Conservation (phyloP, 2,329 filamentous ascomycete genomes). For the Calonectria naviculata region DNA sequence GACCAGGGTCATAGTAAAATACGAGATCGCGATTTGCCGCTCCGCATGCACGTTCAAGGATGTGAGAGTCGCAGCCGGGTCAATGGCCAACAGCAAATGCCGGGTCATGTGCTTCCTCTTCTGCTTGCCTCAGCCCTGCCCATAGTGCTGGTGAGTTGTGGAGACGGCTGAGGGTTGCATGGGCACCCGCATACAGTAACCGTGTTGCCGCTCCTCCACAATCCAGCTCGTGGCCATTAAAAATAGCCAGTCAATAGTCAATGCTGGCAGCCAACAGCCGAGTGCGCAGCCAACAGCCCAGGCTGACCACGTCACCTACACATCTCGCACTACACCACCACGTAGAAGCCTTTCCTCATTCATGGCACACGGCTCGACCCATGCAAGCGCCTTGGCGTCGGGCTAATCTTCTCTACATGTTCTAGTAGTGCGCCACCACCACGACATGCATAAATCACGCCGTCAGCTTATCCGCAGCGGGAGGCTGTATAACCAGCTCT, state of each 20-base stretch:
- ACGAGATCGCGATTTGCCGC: neutral
- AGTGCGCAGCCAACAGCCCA: too few species aligned
- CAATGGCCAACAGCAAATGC: neutral
- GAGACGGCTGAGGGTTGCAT: neutral
- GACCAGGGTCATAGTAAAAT: neutral
- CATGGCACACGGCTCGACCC: neutral
- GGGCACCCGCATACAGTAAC: neutral
- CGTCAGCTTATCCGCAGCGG: neutral
- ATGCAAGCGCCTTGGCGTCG: neutral
- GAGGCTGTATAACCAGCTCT: neutral
- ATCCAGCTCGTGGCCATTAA: neutral
- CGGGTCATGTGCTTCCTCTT: neutral
- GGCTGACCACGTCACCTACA: neutral
- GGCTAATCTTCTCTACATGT: neutral
- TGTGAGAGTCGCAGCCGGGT: neutral
- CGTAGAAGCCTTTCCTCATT: neutral
- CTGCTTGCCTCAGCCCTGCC: neutral
- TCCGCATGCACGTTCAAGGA: neutral
- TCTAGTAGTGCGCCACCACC: neutral
- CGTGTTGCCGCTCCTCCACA: neutral
- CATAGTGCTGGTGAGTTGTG: neutral
- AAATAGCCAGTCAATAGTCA: neutral
- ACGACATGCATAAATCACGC: constrained; percentile 1
- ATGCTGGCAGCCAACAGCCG: neutral
- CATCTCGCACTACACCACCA: neutral